Conservation (phyloP, 768 basidiomycete species). For the Lyophyllum semitale region DNA sequence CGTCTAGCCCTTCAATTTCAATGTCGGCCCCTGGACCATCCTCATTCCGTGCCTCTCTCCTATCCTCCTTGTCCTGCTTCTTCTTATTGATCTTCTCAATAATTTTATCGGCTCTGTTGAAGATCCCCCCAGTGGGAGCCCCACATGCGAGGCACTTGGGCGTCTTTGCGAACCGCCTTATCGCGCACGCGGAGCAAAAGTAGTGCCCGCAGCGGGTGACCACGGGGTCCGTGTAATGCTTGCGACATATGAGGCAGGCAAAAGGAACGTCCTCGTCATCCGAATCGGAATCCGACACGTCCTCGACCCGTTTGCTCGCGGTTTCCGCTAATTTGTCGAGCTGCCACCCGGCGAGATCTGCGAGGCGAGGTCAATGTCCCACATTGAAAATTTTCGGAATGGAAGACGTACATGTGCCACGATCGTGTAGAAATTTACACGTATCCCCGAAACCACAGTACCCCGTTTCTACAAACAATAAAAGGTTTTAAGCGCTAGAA, state of each 20-base stretch:
- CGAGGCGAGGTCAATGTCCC: constrained; percentile 8
- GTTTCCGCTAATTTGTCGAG: constrained; percentile 89
- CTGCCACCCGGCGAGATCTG: constrained; percentile 98
- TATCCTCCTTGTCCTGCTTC: constrained; percentile 57
- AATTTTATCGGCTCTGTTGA: constrained; percentile 93
- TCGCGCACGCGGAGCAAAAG: constrained; percentile 93
- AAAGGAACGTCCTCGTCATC: constrained; percentile 93
- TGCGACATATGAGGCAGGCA: constrained; percentile 96
- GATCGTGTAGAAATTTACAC: constrained; percentile 98
- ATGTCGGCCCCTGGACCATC: constrained; percentile 40
- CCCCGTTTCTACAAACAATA: constrained; percentile 77
- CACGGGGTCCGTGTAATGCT: constrained; percentile 92
- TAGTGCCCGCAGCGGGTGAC: constrained; percentile 97
- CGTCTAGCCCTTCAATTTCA: constrained; percentile 61
- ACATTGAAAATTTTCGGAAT: constrained; percentile 6
- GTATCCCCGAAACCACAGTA: constrained; percentile 99
- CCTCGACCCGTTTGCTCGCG: constrained; percentile 62
- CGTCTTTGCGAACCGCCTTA: constrained; percentile 91
- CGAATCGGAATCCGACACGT: constrained; percentile 66
- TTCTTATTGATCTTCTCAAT: constrained; percentile 84
- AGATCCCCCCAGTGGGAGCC: constrained; percentile 91
- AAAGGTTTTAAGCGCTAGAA: neutral
- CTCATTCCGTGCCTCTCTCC: constrained; percentile 46
- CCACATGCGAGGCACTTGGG: constrained; percentile 96
- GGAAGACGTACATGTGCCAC: constrained; percentile 79